Percentiles rank a stretch among this genome's conserved stretches.
Conservation (phyloP, 768 basidiomycete genomes). For the Brasilioporus rufonigricans region DNA sequence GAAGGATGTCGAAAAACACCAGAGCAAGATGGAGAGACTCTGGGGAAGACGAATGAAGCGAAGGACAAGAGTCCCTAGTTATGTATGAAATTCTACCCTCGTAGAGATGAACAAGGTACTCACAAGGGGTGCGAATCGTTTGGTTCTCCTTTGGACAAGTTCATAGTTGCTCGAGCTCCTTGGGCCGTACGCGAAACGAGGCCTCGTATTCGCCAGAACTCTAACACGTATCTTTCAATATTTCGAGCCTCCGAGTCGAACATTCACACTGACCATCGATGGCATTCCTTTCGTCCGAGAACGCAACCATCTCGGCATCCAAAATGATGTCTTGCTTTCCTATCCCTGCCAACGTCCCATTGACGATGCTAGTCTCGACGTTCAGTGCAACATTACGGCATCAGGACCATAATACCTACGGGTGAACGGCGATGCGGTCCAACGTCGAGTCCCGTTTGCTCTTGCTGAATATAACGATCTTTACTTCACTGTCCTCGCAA, state of each 20-base stretch:
- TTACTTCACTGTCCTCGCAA: slow-evolving; percentile 31
- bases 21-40: slow-evolving; percentile 64
- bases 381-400: background rate
- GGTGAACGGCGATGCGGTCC: slow-evolving; percentile 69
- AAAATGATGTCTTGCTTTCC: slow-evolving; percentile 47
- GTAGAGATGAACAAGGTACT: slow-evolving; percentile 7
- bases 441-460: slow-evolving; percentile 78
- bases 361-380: slow-evolving; percentile 47
- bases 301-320: slow-evolving; percentile 93
- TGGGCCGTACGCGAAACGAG: slow-evolving; percentile 57
- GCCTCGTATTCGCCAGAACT: slow-evolving; percentile 72
- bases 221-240: slow-evolving; percentile 34
- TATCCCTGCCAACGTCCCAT: slow-evolving; percentile 49
- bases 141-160: slow-evolving; percentile 13
- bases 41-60: slow-evolving; percentile 38
- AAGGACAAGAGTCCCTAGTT: slow-evolving; percentile 38
- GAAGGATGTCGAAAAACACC: slow-evolving; percentile 84
- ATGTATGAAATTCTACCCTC: slow-evolving; percentile 1
- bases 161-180: slow-evolving; percentile 44
- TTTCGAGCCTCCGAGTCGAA: background rate
- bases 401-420: slow-evolving; percentile 23
- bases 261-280: slow-evolving; percentile 63
- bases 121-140: slow-evolving; percentile 23
- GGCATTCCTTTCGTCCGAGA: slow-evolving; percentile 47
- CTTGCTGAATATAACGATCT: slow-evolving; percentile 84